These are phyloP conservation scores for Lachancea nothofagi DNA, from an alignment of 805 yeast species.

Conservation along the genomic window DNA sequence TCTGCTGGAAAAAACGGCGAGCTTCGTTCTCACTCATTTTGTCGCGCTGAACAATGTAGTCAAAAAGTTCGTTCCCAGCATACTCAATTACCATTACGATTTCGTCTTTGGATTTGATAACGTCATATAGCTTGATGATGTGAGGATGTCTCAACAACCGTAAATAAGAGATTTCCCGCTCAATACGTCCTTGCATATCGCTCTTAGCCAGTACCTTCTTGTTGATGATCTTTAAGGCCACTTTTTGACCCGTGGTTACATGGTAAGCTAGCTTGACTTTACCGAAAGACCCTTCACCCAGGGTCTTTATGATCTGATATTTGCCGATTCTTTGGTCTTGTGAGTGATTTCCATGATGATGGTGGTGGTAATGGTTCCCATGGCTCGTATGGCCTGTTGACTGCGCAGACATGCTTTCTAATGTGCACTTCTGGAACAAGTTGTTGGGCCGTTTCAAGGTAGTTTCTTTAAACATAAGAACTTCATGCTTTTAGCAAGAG, in stretches of 20 bases:
- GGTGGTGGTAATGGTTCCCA: constrained; percentile 24
- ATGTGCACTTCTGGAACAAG: too few relatives aligned
- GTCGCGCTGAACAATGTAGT: constrained; percentile 90
- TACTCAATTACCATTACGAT: constrained; percentile 96
- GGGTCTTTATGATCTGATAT: constrained; percentile 84
- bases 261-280: constrained; percentile 91
- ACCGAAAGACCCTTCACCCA: constrained; percentile 96
- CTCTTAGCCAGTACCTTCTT: constrained; percentile 86
- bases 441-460: too few relatives aligned
- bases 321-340: constrained; percentile 66
- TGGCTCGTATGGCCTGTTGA: constrained; percentile 7
- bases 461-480: too few relatives aligned
- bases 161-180: constrained; percentile 87
- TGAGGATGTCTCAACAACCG: constrained; percentile 90
- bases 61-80: constrained; percentile 95
- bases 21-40: constrained; percentile 90
- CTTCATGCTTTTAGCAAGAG: too few relatives aligned
- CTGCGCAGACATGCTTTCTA: constrained; percentile 5
- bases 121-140: constrained; percentile 91
- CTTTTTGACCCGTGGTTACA: constrained; percentile 83
- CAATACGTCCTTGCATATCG: constrained; percentile 96
- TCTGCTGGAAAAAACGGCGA: constrained; percentile 90
- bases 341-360: constrained; percentile 20
- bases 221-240: constrained; percentile 89
- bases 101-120: constrained; percentile 90